phyloP scores from a whole-genome alignment of 208 protist species.

The Leishmania gerbilli region DNA sequence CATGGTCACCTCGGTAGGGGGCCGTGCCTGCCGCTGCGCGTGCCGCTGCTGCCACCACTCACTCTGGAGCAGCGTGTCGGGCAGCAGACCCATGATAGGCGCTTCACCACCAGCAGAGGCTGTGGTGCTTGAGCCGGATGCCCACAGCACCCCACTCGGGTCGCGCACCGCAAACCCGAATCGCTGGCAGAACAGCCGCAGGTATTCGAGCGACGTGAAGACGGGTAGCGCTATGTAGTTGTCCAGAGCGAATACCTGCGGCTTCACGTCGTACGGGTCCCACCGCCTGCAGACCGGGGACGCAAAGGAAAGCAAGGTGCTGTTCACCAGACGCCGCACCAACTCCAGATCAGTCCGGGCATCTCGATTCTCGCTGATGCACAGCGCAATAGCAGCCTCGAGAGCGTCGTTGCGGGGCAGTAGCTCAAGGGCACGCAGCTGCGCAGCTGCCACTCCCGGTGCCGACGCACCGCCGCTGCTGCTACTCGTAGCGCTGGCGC shows the following conservation, averaged over 20 bases:
- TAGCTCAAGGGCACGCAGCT: slow-evolving; percentile 24
- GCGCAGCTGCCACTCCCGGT: neutral
- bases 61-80: slow-evolving; percentile 44
- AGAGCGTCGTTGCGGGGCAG: slow-evolving; percentile 74
- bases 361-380: slow-evolving; percentile 75
- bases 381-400: slow-evolving; percentile 79
- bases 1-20: slow-evolving; percentile 1
- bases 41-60: slow-evolving; percentile 45
- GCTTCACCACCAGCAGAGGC: neutral
- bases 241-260: slow-evolving; percentile 87
- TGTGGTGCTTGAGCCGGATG: slow-evolving; percentile 32
- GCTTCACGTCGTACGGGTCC: slow-evolving; percentile 90
- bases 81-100: slow-evolving; percentile 27
- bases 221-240: slow-evolving; percentile 87
- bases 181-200: slow-evolving; percentile 70
- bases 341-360: slow-evolving; percentile 84
- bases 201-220: slow-evolving; percentile 79
- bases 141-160: slow-evolving; percentile 80
- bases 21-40: neutral
- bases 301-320: slow-evolving; percentile 78
- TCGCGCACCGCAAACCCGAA: slow-evolving; percentile 76
- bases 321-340: slow-evolving; percentile 71
- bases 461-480: slow-evolving; percentile 4
- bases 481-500: neutral
- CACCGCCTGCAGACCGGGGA: slow-evolving; percentile 65